A percentile compares a stretch with the other conserved stretches of the same genome.
Evolutionary conservation across 176 grass and related monocot genomes (phyloP).

Genomic region (Carex cristatella): DNA sequence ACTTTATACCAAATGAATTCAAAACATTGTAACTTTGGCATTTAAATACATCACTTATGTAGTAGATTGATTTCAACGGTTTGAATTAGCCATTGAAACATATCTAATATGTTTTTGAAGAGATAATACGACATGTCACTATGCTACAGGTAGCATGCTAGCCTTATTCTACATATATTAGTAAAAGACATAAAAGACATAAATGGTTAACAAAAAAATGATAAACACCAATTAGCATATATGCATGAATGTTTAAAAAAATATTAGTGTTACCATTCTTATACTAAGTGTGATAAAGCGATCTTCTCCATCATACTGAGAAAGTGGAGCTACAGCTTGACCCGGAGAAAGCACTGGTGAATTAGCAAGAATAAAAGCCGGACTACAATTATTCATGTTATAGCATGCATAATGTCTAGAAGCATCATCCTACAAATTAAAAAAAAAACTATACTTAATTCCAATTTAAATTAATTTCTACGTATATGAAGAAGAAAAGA

Average conservation of each 20-base stretch:
- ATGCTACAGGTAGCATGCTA: too few relatives aligned
- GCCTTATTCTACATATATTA: too few relatives aligned
- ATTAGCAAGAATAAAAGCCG: neutral
- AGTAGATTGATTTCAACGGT: too few relatives aligned
- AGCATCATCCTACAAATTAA: neutral
- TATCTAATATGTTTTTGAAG: too few relatives aligned
- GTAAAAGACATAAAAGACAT: too few relatives aligned
- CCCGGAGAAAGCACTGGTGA: neutral
- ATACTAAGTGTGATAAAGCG: neutral
- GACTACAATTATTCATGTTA: neutral
- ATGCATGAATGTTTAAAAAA: neutral
- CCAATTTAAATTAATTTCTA: neutral
- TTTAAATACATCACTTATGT: too few relatives aligned
- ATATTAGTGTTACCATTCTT: neutral
- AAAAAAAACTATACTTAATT: neutral
- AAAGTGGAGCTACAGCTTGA: neutral
- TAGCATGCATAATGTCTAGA: neutral
- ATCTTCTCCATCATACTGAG: constrained; percentile 8
- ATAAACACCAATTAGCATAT: too few relatives aligned
- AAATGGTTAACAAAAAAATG: neutral
- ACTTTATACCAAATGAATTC: too few relatives aligned
- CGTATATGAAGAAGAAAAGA: too few relatives aligned
- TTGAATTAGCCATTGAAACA: too few relatives aligned
- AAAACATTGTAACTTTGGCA: too few relatives aligned
- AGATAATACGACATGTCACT: too few relatives aligned